These are phyloP conservation scores for Macadamia tetraphylla DNA, from an alignment of 164 flowering plant species.

Conservation along the genomic window DNA sequence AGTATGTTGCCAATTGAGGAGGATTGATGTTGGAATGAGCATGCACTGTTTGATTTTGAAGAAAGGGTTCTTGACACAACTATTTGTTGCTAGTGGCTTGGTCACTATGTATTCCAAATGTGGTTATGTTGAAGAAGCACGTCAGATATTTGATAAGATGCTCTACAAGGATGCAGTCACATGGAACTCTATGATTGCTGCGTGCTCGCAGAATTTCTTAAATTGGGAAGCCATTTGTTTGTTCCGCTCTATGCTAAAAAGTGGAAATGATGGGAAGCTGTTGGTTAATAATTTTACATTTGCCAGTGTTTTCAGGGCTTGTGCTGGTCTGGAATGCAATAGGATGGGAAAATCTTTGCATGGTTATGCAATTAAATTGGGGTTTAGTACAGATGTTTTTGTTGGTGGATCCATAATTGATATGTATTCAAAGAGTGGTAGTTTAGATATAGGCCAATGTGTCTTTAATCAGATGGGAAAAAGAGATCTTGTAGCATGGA, in stretches of 20 bases:
- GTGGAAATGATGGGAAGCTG: conserved; percentile 7
- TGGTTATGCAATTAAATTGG: conserved; percentile 16
- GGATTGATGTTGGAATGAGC: conserved; percentile 8
- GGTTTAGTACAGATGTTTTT: conserved; percentile 20
- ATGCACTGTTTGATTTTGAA: conserved; percentile 22
- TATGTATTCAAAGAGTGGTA: conserved; percentile 23
- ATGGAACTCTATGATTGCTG: conserved; percentile 26
- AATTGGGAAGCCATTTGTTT: conserved; percentile 14
- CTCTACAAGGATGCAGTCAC: conserved; percentile 15
- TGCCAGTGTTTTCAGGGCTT: conserved; percentile 24
- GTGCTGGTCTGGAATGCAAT: conserved; percentile 17
- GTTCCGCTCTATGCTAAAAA: conserved; percentile 16
- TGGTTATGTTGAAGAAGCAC: conserved; percentile 12
- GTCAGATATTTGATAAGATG: conserved; percentile 22
- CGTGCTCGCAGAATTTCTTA: conserved; percentile 16
- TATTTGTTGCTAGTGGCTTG: conserved; percentile 24
- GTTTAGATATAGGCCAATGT: conserved; percentile 9
- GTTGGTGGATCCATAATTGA: conserved; percentile 15
- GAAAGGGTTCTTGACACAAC: conserved; percentile 17
- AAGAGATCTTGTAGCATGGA: conserved; percentile 27
- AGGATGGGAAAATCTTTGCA: conserved; percentile 21
- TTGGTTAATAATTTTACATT: conserved; percentile 18
- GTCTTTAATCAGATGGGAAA: conserved; percentile 21
- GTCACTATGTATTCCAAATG: conserved; percentile 16
- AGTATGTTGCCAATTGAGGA: conserved; percentile 9